Percentiles rank a stretch among this genome's conserved stretches.
Evolutionary conservation across 345 rosid genomes (phyloP).

Genomic region (Physaria fendleri): DNA sequence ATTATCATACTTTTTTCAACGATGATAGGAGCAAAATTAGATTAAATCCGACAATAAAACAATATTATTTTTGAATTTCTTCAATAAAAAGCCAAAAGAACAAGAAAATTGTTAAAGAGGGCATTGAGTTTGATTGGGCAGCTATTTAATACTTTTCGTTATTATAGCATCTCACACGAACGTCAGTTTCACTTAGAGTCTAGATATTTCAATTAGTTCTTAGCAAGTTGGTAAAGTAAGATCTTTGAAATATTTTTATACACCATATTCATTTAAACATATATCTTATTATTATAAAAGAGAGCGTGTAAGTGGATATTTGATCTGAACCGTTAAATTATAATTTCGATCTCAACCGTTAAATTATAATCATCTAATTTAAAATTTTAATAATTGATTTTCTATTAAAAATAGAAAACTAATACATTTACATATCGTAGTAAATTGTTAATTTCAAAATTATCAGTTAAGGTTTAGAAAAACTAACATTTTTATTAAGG

Average conservation of each 20-base stretch:
- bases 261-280: neutral
- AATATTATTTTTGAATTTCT: neutral
- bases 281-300: no score
- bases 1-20: neutral
- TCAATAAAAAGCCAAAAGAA: neutral
- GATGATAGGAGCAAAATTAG: conserved; percentile 4
- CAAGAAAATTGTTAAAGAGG: neutral
- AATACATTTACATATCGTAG: no score
- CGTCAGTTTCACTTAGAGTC: neutral
- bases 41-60: neutral
- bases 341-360: no score
- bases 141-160: conserved; percentile 15
- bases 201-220: neutral
- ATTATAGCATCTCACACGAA: neutral
- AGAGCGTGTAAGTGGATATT: no score
- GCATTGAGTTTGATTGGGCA: conserved; percentile 14
- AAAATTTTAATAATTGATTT: no score
- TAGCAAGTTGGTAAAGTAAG: neutral
- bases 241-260: neutral
- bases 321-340: no score
- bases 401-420: no score
- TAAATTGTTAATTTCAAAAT: no score
- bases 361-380: no score
- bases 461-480: no score
- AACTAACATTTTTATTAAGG: no score